Base-by-base conservation (phyloP, 2,329 filamentous ascomycete species). In the Fusarium sulawesiense region DNA sequence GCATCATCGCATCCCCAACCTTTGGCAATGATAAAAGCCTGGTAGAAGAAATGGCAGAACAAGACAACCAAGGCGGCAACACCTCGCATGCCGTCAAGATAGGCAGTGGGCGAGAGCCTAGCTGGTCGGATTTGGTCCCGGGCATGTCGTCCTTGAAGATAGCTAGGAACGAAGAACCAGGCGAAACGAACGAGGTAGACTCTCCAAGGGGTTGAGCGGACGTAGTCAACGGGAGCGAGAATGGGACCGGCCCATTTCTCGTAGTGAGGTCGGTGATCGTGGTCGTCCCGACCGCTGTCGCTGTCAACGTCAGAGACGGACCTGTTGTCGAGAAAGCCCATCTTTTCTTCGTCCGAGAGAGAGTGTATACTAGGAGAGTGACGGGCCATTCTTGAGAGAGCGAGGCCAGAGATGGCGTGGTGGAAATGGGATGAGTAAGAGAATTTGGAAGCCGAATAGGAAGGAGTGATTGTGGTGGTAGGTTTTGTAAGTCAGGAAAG, bases 1-100 rank as follows among this genome's bases (percentile, higher is more conserved):
- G 76, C 76, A 25, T 81, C 76, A 47, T 79, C 78, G 56, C 77
- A 80, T 42, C 85, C 86, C 78, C 81, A 87, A 23, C 84, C 83
- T 66, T 85, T 81, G 56, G 84, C 83, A 68, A 88, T 84, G 75
- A 75, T 76, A 76, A 86, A 87, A 68, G 79, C 80, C 41, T 85
- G 85, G 75, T 87, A 88, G 53, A 81, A 82, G 73, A 84, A 86
- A 76, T 88, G 86, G 70, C 86, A 88, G 76, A 87, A 85, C 76
- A 85, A 86, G 66, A 88, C 86, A 62, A 85, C 81, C 32, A 88
- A 80, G 7, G 86, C 86, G 41, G 86, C 86, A 14, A 88, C 75
- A 16, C 86, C 86, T 65, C 86, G 83, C 80, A 88, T 85, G 64
- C 86, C 86, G 70, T 88, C 87, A 48, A 88, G 84, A 70, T 88